phyloP scores from a whole-genome alignment of 345 rosid species.

The Moringa oleifera region DNA sequence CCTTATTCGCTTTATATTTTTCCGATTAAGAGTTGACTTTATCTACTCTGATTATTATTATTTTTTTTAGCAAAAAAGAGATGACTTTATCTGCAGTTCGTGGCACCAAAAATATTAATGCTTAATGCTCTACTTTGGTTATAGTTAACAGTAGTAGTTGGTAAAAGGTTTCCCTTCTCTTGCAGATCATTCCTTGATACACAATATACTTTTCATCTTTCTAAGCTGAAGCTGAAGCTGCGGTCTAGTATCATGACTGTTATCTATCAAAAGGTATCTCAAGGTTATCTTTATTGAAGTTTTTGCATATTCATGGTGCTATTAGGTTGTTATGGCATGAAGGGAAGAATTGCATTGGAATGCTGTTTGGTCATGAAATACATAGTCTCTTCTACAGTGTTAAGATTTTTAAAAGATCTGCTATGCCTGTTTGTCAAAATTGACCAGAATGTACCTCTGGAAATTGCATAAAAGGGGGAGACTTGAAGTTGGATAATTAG shows the following conservation, averaged over 20 bases:
- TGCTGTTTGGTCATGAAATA: too few species aligned
- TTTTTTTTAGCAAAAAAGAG: too few species aligned
- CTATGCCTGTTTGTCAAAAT: too few species aligned
- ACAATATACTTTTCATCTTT: constrained; percentile 64
- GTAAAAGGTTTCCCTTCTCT: constrained; percentile 16
- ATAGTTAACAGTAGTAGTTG: not conserved
- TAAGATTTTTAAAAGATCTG: too few species aligned
- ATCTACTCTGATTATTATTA: too few species aligned
- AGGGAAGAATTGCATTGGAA: not conserved
- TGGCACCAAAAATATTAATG: not conserved
- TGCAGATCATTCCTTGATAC: constrained; percentile 89
- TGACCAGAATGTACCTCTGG: too few species aligned
- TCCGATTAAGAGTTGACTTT: too few species aligned
- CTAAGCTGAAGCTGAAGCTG: constrained; percentile 76
- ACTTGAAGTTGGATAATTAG: too few species aligned
- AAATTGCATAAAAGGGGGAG: too few species aligned
- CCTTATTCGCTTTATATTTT: too few species aligned
- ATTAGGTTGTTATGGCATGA: not conserved
- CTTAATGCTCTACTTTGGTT: not conserved
- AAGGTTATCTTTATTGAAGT: constrained; percentile 3
- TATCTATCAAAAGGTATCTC: constrained; percentile 67
- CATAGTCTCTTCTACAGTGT: too few species aligned
- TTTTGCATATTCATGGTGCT: not conserved
- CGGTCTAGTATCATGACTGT: constrained; percentile 82
- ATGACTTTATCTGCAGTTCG: too few species aligned